Base-by-base conservation (phyloP, 257 asterid species). In the Jacaranda copaia region DNA sequence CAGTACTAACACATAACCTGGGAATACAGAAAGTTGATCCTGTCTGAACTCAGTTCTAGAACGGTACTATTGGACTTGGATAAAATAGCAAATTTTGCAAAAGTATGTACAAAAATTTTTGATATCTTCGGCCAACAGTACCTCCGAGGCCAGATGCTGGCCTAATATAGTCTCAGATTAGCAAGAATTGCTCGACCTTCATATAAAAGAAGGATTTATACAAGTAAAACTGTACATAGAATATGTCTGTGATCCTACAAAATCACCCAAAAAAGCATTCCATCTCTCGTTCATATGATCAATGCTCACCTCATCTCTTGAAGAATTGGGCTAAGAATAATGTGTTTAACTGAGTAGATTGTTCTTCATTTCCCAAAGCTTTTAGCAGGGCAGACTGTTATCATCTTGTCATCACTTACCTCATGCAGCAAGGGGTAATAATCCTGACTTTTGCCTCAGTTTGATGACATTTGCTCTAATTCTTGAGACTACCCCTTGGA, bases 151-250 rank as follows among this genome's bases (percentile, higher is more conserved):
- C 65, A 39, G 74, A 55, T 74, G 60, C 55, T 38, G 64, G 76
- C 86, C 72, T 40, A 62, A 3, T 32, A n/a, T 19, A 10, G 56
- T 43, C 76, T 61, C 74, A 53, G 57, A 49, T 81, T 77, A 71
- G 79, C 73, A 81, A 76, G 67, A 40, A 70, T 74, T 58, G 73
- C 70, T 70, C 61, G 61, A 66, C 82, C 84, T 79, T 69, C 81
- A 57, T 77, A 77, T 49, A 43, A 36, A 68, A 57, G 36, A 67
- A 77, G 78, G 75, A 81, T 80, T 35, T 77, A 59, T 78, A 78
- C 46, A 20, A 73, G n/a, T 57, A 76, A 68, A 78, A 78, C 88
- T 85, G 78, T 87, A 89, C 88, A 87, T 63, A 63, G 65, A n/a
- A 55, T 55, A n/a, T 55, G 56, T 71, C 64, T 68, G 65, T 68